Base-by-base conservation (phyloP, 2,329 filamentous ascomycete species). In the Parafenestella ontariensis region DNA sequence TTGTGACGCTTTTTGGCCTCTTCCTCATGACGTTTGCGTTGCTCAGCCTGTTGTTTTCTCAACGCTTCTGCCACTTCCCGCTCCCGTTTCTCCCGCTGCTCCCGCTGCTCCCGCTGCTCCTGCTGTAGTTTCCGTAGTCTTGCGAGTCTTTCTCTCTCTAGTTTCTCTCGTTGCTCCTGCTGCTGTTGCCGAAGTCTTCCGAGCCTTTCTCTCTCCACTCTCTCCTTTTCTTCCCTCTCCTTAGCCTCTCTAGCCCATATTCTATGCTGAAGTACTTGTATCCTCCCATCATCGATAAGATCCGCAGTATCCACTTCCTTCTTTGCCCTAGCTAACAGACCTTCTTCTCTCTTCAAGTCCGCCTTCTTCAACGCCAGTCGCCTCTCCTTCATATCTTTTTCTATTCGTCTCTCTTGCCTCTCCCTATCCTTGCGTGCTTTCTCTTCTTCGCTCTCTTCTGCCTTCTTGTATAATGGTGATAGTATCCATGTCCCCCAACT, bases 331-430 rank as follows among this genome's bases (percentile, higher is more conserved):
- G 40, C 31, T 17, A 63, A 41, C 18, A 43, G 13, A 17, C 34
- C 31, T 49, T 70, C 40, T 37, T 52, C 28, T 40, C 40, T 52
- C 24, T 58, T 59, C 51, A 75, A 57, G 1, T 67, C 48, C 23
- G 44, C 24, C 28, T 59, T 52, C 47, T 62, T 62, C 24, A 24
- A 15, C 17, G 48, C 50, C 26, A 76, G 29, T 44, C 55, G 50
- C 31, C 64, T 55, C 60, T 74, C 69, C 56, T 76, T 77, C 52
- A 74, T 61, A 47, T 72, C 63, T 50, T 66, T 75, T 50, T 68
- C 64, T 40, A 71, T 61, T 40, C 54, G 65, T 42, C 73, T 69
- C 61, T 74, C 66, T 54, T 72, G 66, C 26, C 63, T 69, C 21
- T 57, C 54, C 24, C 62, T 70, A 31, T 70, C 70, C 49, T 75